Conservation (phyloP, 2,329 filamentous ascomycete genomes). For the Lachnellula cervina region DNA sequence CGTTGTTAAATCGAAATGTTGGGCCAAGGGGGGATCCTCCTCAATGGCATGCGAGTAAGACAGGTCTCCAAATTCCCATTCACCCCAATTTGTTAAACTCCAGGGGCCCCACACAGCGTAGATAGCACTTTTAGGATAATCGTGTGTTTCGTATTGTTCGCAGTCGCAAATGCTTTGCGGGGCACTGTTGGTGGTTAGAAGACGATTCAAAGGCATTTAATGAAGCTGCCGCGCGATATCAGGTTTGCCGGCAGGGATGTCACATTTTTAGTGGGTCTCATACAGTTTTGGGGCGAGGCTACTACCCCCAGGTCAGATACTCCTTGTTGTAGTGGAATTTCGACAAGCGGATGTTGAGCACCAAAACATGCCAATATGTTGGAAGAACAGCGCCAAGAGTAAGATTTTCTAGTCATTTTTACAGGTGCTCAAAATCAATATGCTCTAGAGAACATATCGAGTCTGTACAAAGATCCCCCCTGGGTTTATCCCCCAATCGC, state of each 20-base stretch:
- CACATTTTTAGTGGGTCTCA: background rate
- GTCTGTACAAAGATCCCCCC: conserved; percentile 25
- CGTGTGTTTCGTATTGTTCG: background rate
- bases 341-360: background rate
- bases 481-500: conserved; percentile 16
- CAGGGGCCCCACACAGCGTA: background rate
- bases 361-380: background rate
- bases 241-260: background rate
- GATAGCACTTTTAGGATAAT: background rate
- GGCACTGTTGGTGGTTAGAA: background rate
- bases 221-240: background rate
- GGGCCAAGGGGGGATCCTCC: conserved; percentile 19
- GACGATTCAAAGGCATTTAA: background rate
- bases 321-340: background rate
- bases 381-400: conserved; percentile 18
- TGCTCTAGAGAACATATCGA: conserved; percentile 26
- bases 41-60: conserved; percentile 23
- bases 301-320: background rate
- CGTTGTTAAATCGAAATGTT: conserved; percentile 15
- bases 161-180: background rate
- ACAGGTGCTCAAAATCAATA: conserved; percentile 30
- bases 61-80: conserved; percentile 20
- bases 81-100: conserved; percentile 8
- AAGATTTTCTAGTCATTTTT: conserved; percentile 34
- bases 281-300: background rate